Evolutionary conservation across 2,329 filamentous ascomycete species (phyloP).

Genomic region (Blumeria hordei): DNA sequence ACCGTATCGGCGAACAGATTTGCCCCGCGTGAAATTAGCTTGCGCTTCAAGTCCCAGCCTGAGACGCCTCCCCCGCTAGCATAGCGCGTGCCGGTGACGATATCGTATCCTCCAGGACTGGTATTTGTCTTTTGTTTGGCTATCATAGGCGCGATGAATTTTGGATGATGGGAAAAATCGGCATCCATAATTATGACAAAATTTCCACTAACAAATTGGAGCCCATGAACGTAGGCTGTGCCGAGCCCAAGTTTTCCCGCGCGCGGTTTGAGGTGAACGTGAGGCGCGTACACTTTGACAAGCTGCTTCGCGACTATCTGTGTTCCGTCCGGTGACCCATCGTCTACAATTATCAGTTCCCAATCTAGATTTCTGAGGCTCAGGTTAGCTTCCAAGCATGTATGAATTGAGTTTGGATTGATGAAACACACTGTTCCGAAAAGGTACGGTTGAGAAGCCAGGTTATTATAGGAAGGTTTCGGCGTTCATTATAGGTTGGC

Average conservation of each 20-base stretch:
- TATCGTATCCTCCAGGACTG: conserved; percentile 54
- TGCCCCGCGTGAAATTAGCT: conserved; percentile 63
- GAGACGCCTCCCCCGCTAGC: conserved; percentile 73
- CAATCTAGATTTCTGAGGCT: conserved; percentile 63
- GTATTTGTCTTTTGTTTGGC: conserved; percentile 37
- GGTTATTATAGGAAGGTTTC: conserved; percentile 84
- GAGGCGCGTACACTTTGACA: conserved; percentile 57
- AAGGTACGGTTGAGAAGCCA: conserved; percentile 90
- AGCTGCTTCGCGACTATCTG: conserved; percentile 79
- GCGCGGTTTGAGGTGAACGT: conserved; percentile 66
- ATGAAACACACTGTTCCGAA: conserved; percentile 45
- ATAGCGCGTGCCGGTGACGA: conserved; percentile 90
- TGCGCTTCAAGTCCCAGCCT: conserved; percentile 88
- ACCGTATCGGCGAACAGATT: conserved; percentile 93
- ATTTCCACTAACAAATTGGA: conserved; percentile 77
- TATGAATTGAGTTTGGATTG: neutral
- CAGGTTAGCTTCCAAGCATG: neutral
- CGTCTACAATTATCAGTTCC: conserved; percentile 96
- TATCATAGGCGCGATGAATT: conserved; percentile 94
- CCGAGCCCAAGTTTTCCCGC: conserved; percentile 34
- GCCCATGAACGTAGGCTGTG: conserved; percentile 14
- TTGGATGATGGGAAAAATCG: conserved; percentile 96
- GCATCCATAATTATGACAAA: conserved; percentile 99
- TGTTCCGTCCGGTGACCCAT: conserved; percentile 89
- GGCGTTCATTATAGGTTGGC: conserved; percentile 95